Conservation (phyloP, 2,329 filamentous ascomycete genomes). For the Magnaporthales sp. region DNA sequence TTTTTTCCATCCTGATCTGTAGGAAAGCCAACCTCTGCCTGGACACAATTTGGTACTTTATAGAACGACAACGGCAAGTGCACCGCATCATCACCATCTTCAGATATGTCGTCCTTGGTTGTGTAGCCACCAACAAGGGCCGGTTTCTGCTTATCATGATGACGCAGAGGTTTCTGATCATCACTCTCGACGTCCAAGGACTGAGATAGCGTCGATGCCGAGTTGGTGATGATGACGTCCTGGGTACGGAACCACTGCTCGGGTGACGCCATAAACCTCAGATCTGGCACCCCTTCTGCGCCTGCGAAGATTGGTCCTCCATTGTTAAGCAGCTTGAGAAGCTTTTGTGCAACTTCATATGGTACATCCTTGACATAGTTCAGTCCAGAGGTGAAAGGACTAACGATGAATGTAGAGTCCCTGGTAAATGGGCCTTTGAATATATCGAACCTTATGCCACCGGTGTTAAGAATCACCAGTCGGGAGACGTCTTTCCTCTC, state of each 20-base stretch:
- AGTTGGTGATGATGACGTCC: conserved; percentile 6
- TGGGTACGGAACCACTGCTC: conserved; percentile 27
- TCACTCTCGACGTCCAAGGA: conserved; percentile 5
- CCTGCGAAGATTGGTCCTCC: conserved; percentile 38
- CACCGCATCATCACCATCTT: conserved; percentile 83
- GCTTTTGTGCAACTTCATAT: conserved; percentile 61
- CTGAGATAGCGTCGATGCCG: not conserved
- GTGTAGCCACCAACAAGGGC: conserved; percentile 66
- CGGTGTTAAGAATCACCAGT: conserved; percentile 77
- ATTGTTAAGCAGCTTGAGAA: conserved; percentile 52
- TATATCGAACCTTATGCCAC: conserved; percentile 89
- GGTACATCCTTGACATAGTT: conserved; percentile 73
- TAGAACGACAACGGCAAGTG: conserved; percentile 71
- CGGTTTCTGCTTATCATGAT: conserved; percentile 20
- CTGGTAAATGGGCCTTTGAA: conserved; percentile 86
- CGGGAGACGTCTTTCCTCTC: conserved; percentile 52
- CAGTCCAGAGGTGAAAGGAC: conserved; percentile 78
- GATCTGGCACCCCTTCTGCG: conserved; percentile 23
- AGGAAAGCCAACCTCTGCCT: conserved; percentile 57
- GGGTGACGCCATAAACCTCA: conserved; percentile 39
- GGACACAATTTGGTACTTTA: conserved; percentile 73
- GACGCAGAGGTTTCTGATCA: conserved; percentile 21
- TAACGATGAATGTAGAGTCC: conserved; percentile 79
- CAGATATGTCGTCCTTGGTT: conserved; percentile 74
- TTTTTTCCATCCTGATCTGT: conserved; percentile 17